phyloP scores from a whole-genome alignment of 495 filamentous ascomycete genomes.

The Chaetomium tenue region DNA sequence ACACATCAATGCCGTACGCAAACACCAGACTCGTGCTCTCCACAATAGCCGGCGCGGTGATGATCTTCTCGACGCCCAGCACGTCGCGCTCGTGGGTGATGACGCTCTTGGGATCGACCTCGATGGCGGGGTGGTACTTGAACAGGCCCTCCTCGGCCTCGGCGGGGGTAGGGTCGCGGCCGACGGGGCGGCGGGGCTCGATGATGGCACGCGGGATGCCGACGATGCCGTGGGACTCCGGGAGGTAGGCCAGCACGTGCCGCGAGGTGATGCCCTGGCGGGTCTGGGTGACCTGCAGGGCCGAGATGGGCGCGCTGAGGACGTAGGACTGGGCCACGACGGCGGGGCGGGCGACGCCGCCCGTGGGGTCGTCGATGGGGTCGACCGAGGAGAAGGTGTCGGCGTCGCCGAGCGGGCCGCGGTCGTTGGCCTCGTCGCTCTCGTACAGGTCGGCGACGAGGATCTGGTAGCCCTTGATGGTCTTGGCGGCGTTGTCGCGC shows the following conservation, averaged over 20 bases:
- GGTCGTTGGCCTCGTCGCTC: conserved; percentile 76
- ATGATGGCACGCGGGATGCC: conserved; percentile 74
- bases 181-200: conserved; percentile 85
- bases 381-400: conserved; percentile 71
- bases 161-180: conserved; percentile 72
- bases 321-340: conserved; percentile 77
- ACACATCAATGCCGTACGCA: conserved; percentile 86
- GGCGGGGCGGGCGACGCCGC: conserved; percentile 54
- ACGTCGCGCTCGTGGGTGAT: conserved; percentile 83
- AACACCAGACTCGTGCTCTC: conserved; percentile 93
- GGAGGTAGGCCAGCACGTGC: conserved; percentile 74
- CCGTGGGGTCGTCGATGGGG: conserved; percentile 47
- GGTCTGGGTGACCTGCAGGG: conserved; percentile 82
- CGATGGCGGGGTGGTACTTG: conserved; percentile 69
- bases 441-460: conserved; percentile 88
- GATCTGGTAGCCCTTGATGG: conserved; percentile 81
- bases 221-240: conserved; percentile 66
- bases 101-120: conserved; percentile 79
- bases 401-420: conserved; percentile 68
- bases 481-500: conserved; percentile 49
- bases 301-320: conserved; percentile 69
- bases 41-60: conserved; percentile 72
- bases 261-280: conserved; percentile 89
- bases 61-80: conserved; percentile 66
- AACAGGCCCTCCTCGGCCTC: conserved; percentile 84